phyloP scores from a whole-genome alignment of 305 asterid species.

The Solanum aculeatissimum region DNA sequence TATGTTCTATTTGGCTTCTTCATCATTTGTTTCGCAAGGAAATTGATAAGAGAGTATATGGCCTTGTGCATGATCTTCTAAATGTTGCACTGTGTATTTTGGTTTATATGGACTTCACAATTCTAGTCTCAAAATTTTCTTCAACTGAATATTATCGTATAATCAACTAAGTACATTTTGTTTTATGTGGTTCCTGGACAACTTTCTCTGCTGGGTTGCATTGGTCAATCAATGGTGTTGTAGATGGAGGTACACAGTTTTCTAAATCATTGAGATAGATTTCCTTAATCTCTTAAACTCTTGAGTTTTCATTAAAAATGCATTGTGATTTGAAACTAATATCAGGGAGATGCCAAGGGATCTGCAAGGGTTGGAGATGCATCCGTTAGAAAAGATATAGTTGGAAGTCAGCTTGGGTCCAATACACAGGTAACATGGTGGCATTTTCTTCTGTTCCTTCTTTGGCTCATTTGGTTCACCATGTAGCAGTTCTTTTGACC shows the following conservation, averaged over 20 bases:
- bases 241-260: constrained; percentile 36
- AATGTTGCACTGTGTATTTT: background rate
- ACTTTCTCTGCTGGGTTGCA: background rate
- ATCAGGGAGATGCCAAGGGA: constrained; percentile 49
- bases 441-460: background rate
- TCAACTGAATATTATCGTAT: background rate
- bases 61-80: background rate
- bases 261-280: background rate
- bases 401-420: constrained; percentile 31
- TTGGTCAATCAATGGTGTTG: constrained; percentile 11
- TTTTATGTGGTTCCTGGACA: background rate
- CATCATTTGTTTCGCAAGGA: background rate
- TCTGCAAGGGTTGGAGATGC: constrained; percentile 45
- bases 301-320: constrained; percentile 1
- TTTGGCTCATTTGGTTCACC: background rate
- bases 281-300: background rate
- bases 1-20: background rate
- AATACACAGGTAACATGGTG: constrained; percentile 25
- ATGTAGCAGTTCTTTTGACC: background rate
- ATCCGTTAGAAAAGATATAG: constrained; percentile 25
- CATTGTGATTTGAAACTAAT: background rate
- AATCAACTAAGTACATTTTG: background rate
- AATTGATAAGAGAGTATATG: background rate
- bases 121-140: background rate
- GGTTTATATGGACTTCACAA: background rate